A percentile compares a stretch with the other conserved stretches of the same genome.
phyloP scores from a whole-genome alignment of 768 basidiomycete species.

The Phanerodontia chrysosporium region DNA sequence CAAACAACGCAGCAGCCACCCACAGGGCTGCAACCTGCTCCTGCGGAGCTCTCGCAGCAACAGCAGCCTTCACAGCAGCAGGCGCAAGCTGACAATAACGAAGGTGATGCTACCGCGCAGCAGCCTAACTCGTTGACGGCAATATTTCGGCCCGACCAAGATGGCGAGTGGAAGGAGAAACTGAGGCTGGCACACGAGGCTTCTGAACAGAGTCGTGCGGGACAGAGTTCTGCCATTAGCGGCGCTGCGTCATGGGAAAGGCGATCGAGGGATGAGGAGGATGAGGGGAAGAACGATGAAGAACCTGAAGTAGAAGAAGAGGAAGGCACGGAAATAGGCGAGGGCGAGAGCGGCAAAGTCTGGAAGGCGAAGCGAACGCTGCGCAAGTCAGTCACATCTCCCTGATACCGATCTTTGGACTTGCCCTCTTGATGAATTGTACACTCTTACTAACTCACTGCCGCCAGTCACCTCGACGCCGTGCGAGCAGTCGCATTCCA shows the following conservation, averaged over 20 bases:
- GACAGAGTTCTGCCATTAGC: slow-evolving; percentile 28
- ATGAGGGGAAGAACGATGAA: slow-evolving; percentile 67
- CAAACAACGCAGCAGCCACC: slow-evolving; percentile 28
- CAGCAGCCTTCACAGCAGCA: slow-evolving; percentile 14
- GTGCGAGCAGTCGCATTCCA: slow-evolving; percentile 90
- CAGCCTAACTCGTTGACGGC: slow-evolving; percentile 55
- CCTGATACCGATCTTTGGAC: slow-evolving; percentile 6
- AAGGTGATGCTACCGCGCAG: slow-evolving; percentile 46
- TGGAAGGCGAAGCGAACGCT: slow-evolving; percentile 88
- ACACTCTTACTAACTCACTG: slow-evolving; percentile 15
- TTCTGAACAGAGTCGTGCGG: slow-evolving; percentile 46
- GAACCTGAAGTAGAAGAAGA: slow-evolving; percentile 64
- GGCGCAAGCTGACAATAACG: slow-evolving; percentile 33
- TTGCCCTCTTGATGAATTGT: not conserved
- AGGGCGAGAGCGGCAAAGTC: slow-evolving; percentile 64
- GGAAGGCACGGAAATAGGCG: slow-evolving; percentile 51
- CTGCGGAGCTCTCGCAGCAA: slow-evolving; percentile 18
- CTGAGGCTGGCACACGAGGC: slow-evolving; percentile 61
- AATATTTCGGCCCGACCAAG: slow-evolving; percentile 85
- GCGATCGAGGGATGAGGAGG: slow-evolving; percentile 54
- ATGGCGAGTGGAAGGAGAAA: slow-evolving; percentile 83
- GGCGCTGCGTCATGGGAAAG: slow-evolving; percentile 49
- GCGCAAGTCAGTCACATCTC: slow-evolving; percentile 64
- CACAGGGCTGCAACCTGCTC: slow-evolving; percentile 26
- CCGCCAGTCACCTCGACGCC: slow-evolving; percentile 81